These are phyloP conservation scores for Ophiostoma pallidulum DNA, from an alignment of 2,329 filamentous ascomycete genomes.

Conservation along the genomic window DNA sequence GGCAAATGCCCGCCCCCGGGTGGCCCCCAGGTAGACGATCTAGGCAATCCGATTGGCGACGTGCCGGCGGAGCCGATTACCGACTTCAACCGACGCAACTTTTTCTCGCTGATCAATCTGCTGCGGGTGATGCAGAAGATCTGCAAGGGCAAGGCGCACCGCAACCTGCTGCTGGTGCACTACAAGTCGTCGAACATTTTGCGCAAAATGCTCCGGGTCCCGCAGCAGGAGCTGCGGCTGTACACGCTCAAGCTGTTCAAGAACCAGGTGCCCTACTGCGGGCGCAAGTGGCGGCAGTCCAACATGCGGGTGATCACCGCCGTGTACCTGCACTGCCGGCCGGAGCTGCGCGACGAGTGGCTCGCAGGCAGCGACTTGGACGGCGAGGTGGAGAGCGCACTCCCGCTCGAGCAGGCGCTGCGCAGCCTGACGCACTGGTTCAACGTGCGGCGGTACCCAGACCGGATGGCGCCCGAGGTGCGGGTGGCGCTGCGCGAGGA, in stretches of 20 bases:
- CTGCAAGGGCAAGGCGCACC: slow-evolving; percentile 89
- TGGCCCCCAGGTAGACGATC: slow-evolving; percentile 76
- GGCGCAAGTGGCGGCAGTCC: slow-evolving; percentile 92
- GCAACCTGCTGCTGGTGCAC: slow-evolving; percentile 84
- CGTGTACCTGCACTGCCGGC: slow-evolving; percentile 86
- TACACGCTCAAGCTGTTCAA: slow-evolving; percentile 99
- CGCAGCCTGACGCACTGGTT: slow-evolving; percentile 89
- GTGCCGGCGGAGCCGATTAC: slow-evolving; percentile 71
- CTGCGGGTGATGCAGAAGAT: slow-evolving; percentile 95
- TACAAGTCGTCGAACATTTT: slow-evolving; percentile 93
- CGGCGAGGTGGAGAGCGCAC: slow-evolving; percentile 82
- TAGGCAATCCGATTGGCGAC: slow-evolving; percentile 68
- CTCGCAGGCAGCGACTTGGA: slow-evolving; percentile 84
- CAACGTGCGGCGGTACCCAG: slow-evolving; percentile 74
- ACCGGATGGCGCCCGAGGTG: slow-evolving; percentile 57
- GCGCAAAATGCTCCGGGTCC: slow-evolving; percentile 82
- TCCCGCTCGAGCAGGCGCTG: slow-evolving; percentile 85
- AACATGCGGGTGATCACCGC: slow-evolving; percentile 99
- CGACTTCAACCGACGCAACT: slow-evolving; percentile 84
- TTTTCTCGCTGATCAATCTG: slow-evolving; percentile 92
- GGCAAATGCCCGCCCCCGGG: slow-evolving; percentile 55
- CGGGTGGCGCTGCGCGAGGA: slow-evolving; percentile 57
- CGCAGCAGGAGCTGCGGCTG: slow-evolving; percentile 74
- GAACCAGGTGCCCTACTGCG: slow-evolving; percentile 95
- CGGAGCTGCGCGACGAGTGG: slow-evolving; percentile 92